Base-by-base conservation (phyloP, 2,329 filamentous ascomycete species). In the Alternaria dauci region DNA sequence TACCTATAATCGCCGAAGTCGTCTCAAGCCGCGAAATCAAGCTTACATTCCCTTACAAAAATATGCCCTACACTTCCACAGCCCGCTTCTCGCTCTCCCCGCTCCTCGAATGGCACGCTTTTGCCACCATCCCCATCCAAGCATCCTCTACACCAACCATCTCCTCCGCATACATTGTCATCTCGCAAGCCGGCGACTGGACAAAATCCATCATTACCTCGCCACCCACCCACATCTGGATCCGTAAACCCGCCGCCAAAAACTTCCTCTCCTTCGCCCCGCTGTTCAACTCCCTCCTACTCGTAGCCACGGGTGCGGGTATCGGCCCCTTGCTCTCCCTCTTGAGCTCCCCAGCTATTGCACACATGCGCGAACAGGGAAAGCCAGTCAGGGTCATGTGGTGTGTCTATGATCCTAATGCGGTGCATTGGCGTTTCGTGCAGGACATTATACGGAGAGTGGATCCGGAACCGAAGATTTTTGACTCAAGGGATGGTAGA, bases 1-100 rank as follows among this genome's bases (percentile, higher is more conserved):
- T 92, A 38, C 79, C 82, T 12, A 89, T 94, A 56, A 80, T 84
- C 20, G 81, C 89, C 8, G 87, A 92, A 71, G 80, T 83, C 4
- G 85, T 95, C 16, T 94, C 91, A 0, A 76, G 84, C 36, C 91
- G 93, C 77, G 91, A 91, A 52, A 81, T 91, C 39, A 86, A 89
- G 43, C 84, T 95, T 20, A 87, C 90, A 72, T 76, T 74, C 50
- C 68, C 70, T 4, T 66, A 67, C 58, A n/a, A 53, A 5, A 20
- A 60, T 47, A 70, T 70, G 65, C 67, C 66, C 5, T 66, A 66
- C 53, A 73, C 74, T 8, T 71, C 69, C 14, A 70, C 71, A 4
- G 36, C 56, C 7, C 67, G 67, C 32, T 61, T 64, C 56, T 65
- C 62, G 3, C 59, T 48, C 3, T 52, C 55, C 4, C 75, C 75